Conservation (phyloP, 495 filamentous ascomycete species). For the Neurospora sp. region DNA sequence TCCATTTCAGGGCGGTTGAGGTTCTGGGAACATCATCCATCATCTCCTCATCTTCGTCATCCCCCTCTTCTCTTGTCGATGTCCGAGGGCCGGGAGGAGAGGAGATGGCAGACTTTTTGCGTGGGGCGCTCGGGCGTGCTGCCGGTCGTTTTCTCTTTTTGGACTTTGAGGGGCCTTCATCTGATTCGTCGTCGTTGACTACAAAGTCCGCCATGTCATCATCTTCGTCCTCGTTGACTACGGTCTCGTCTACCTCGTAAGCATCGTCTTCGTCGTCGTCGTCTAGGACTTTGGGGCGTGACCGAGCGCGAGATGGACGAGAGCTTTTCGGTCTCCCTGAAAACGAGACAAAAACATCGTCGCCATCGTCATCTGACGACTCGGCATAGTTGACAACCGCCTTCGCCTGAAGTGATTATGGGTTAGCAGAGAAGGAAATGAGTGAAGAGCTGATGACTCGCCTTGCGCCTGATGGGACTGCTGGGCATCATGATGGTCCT, state of each 20-base stretch:
- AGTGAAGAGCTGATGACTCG: neutral
- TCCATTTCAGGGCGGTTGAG: conserved; percentile 79
- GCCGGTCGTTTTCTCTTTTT: conserved; percentile 66
- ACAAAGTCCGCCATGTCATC: conserved; percentile 74
- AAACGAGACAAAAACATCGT: conserved; percentile 43
- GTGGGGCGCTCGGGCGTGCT: conserved; percentile 36
- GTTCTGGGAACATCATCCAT: conserved; percentile 43
- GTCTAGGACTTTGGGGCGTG: conserved; percentile 25
- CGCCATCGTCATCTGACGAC: conserved; percentile 51
- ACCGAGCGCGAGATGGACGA: conserved; percentile 18
- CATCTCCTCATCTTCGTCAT: conserved; percentile 27
- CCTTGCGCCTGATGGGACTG: conserved; percentile 52
- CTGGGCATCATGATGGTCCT: conserved; percentile 37
- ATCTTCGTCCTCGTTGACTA: conserved; percentile 54
- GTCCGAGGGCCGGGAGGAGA: conserved; percentile 21
- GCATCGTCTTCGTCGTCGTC: conserved; percentile 49
- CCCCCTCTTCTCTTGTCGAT: neutral
- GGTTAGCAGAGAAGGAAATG: conserved; percentile 4
- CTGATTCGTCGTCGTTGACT: conserved; percentile 68
- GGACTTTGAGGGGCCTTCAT: conserved; percentile 43
- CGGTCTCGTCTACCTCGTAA: conserved; percentile 49
- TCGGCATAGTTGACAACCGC: conserved; percentile 57
- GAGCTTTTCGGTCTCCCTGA: conserved; percentile 17
- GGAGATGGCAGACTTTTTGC: conserved; percentile 47
- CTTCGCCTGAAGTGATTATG: conserved; percentile 30